phyloP scores from a whole-genome alignment of 768 basidiomycete species.

The Rhodocollybia butyracea region DNA sequence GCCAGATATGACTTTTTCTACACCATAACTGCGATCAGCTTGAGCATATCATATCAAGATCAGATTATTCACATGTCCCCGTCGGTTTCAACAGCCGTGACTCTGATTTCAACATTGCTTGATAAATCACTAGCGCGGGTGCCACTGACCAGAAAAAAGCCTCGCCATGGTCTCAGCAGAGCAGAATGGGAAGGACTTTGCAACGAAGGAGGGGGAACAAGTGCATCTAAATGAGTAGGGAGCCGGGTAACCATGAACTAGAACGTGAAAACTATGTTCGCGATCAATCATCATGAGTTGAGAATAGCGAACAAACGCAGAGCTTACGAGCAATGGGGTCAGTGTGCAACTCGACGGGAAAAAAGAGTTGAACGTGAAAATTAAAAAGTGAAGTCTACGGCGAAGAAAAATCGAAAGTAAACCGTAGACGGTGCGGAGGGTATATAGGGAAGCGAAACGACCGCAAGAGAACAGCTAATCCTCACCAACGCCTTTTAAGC shows the following conservation, averaged over 20 bases:
- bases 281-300: background rate
- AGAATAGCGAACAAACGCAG: background rate
- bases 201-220: slow-evolving; percentile 41
- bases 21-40: background rate
- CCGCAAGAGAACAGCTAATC: no score
- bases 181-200: background rate
- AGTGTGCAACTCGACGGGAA: no score
- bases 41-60: background rate
- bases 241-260: slow-evolving; percentile 55
- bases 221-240: slow-evolving; percentile 55
- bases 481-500: background rate
- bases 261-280: background rate
- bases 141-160: slow-evolving; percentile 48
- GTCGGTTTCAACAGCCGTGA: slow-evolving; percentile 67
- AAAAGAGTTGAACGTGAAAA: background rate
- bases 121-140: slow-evolving; percentile 43
- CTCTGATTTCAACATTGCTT: slow-evolving; percentile 49
- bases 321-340: no score
- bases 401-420: no score
- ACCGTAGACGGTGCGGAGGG: background rate
- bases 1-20: slow-evolving; percentile 57
- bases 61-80: slow-evolving; percentile 59
- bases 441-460: background rate
- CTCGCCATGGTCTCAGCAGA: slow-evolving; percentile 51
- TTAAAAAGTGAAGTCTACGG: no score